These are phyloP conservation scores for Porphyrellus cyaneotinctus DNA, from an alignment of 768 basidiomycete genomes.

Conservation along the genomic window DNA sequence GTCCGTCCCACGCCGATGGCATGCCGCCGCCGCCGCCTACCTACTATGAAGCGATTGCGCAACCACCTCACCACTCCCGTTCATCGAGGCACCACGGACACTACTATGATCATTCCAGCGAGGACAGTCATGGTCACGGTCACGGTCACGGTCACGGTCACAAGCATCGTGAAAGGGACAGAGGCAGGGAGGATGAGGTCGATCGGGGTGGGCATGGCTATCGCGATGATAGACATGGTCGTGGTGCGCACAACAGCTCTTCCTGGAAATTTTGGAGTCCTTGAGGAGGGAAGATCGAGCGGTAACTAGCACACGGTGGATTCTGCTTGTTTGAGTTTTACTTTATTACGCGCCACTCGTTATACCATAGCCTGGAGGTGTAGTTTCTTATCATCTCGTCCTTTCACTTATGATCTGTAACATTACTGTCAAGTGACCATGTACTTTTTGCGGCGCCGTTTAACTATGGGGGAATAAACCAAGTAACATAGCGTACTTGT, in stretches of 20 bases:
- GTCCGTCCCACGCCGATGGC: not conserved
- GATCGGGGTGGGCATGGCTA: not conserved
- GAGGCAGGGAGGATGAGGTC: constrained; percentile 1
- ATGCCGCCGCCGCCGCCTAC: constrained; percentile 13
- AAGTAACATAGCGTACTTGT: not conserved
- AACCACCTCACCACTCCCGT: constrained; percentile 12
- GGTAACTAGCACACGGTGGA: not conserved
- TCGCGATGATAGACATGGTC: constrained; percentile 5
- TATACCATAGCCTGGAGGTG: constrained; percentile 8
- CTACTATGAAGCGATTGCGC: constrained; percentile 18
- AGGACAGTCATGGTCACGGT: constrained; percentile 12
- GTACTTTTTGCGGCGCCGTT: too few relatives aligned
- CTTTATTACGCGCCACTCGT: not conserved
- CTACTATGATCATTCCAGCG: constrained; percentile 5
- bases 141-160: constrained; percentile 5
- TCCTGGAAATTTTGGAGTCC: constrained; percentile 13
- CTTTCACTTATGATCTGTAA: not conserved
- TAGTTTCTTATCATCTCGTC: not conserved
- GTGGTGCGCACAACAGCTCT: constrained; percentile 5
- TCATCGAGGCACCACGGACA: constrained; percentile 18
- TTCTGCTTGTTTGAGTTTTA: not conserved
- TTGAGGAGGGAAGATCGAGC: not conserved
- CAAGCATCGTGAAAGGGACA: not conserved
- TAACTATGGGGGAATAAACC: not conserved
- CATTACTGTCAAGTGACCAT: too few relatives aligned